Evolutionary conservation across 805 yeast species (phyloP), one percentile per base, ranked within the genome.

Genomic region (Yarrowia bubula): DNA sequence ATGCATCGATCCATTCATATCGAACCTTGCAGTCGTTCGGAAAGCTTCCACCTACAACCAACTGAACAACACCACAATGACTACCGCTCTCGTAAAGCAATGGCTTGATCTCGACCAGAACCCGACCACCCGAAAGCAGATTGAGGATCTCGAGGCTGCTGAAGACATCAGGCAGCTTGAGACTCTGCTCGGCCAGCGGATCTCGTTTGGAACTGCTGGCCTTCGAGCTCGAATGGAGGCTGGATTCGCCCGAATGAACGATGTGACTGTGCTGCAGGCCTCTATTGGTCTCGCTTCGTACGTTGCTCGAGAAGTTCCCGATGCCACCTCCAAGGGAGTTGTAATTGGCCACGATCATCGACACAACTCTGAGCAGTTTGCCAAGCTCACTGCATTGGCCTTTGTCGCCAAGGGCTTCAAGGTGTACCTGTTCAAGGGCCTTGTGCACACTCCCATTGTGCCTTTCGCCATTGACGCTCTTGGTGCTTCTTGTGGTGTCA

Each of bases 301-400:
- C 60, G 71, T 73, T 4, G 71, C 70, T 46, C 70, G 63, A 22
- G 71, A 67, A 64, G 74, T 72, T 2, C 71, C 72, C 7, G 69
- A 74, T 22, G 74, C 77, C 28, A 42, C 68, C 8, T 66, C 68
- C 58, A 83, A 73, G 2, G 76, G 82, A 0, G 80, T 90, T 15
- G 97, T 92, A 0, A 78, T 93, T 44, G 98, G 98, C 0, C 92
- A 92, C 76, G 99, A 93, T 73, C 98, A 95, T 75, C 80, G 99
- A 41, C 86, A 83, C 75, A 83, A 91, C 71, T 93, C 98, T 0
- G 79, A 79, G 66, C 78, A 86, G 65, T 93, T 89, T 78, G 98
- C 98, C 1, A 83, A 84, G 64, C 80, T 92, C 15, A 83, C 96
- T 0, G 92, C 92, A 0, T 80, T 87, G 51, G 91, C 86, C 1